These are phyloP conservation scores for Mucor mucedo DNA, from an alignment of 371 early-diverging fungal species.

Conservation along the genomic window DNA sequence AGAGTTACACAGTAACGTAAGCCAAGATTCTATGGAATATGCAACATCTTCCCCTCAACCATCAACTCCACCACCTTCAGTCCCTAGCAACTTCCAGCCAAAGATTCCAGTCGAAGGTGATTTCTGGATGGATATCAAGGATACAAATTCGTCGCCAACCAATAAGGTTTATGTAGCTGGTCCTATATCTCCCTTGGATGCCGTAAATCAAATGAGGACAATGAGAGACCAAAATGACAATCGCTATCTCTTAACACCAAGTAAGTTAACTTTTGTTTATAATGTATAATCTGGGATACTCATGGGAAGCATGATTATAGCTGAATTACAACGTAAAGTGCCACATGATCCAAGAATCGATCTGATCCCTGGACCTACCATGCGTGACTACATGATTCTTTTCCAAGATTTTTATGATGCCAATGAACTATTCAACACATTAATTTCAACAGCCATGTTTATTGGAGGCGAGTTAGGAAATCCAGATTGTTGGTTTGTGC, in stretches of 20 bases:
- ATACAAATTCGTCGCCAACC: background rate
- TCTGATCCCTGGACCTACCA: slow-evolving; percentile 46
- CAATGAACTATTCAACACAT: slow-evolving; percentile 45
- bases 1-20: background rate
- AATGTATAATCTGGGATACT: too few relatives aligned
- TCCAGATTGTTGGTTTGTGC: slow-evolving; percentile 42
- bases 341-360: slow-evolving; percentile 56
- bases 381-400: slow-evolving; percentile 55
- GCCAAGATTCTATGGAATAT: background rate
- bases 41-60: background rate
- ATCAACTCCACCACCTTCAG: background rate
- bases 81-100: slow-evolving; percentile 4
- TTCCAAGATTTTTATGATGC: slow-evolving; percentile 51
- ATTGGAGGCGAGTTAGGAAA: slow-evolving; percentile 46
- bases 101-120: slow-evolving; percentile 17
- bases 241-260: slow-evolving; percentile 23
- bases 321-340: slow-evolving; percentile 48
- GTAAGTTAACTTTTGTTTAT: slow-evolving; percentile 5
- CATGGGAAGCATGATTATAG: slow-evolving; percentile 9
- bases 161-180: slow-evolving; percentile 26
- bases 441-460: slow-evolving; percentile 41
- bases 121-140: slow-evolving; percentile 21
- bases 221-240: slow-evolving; percentile 25
- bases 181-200: slow-evolving; percentile 28
- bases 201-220: slow-evolving; percentile 20